Conservation (phyloP, 169 alveolate genomes). For the Plasmodium reichenowi region DNA sequence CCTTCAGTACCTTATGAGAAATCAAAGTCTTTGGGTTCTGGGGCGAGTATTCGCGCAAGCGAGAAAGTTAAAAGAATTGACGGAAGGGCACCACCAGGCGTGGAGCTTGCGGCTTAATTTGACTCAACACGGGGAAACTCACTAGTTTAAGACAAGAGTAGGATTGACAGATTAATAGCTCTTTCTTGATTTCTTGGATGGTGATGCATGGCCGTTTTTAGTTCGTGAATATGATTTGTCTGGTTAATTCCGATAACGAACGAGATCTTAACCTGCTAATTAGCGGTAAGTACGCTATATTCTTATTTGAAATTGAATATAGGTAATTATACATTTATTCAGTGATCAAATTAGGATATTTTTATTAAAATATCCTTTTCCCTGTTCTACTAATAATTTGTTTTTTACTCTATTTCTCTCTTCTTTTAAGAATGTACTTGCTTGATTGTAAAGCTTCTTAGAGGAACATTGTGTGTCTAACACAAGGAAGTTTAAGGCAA, state of each 20-base stretch:
- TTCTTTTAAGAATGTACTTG: constrained; percentile 31
- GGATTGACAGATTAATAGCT: constrained; percentile 93
- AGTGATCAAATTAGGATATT: constrained; percentile 9
- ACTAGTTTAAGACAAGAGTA: constrained; percentile 92
- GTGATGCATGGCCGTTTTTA: constrained; percentile 95
- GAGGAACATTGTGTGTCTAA: constrained; percentile 91
- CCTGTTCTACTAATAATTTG: neutral
- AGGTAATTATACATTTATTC: neutral
- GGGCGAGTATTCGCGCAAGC: constrained; percentile 97
- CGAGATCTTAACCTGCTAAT: constrained; percentile 96
- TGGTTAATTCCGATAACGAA: constrained; percentile 90
- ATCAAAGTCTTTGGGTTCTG: constrained; percentile 94
- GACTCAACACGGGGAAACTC: constrained; percentile 94
- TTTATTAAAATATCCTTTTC: constrained; percentile 9
- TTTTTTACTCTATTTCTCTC: neutral
- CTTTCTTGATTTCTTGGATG: constrained; percentile 92
- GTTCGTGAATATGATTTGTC: constrained; percentile 88
- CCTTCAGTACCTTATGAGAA: constrained; percentile 93
- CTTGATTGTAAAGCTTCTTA: constrained; percentile 84
- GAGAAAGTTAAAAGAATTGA: constrained; percentile 95
- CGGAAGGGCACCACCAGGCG: constrained; percentile 96
- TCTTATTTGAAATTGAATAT: neutral
- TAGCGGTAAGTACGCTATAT: constrained; percentile 79
- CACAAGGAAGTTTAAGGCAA: constrained; percentile 94
- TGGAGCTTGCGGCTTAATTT: constrained; percentile 94